phyloP scores from a whole-genome alignment of 108 stramenopile genomes.

The Cyclotella choctawhatcheeana region DNA sequence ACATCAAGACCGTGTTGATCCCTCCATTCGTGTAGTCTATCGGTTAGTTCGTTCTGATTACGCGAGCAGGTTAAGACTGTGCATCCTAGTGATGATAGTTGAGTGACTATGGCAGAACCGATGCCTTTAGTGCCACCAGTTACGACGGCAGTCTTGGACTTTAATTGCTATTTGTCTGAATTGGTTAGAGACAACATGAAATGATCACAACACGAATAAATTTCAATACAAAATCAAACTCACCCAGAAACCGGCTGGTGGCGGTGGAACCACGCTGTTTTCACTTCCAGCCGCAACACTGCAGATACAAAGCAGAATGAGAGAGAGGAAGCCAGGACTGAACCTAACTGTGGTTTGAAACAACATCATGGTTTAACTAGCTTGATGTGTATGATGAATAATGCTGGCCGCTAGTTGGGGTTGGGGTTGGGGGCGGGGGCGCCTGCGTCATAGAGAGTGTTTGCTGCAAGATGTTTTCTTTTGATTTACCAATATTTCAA shows the following conservation, averaged over 20 bases:
- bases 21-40: slow-evolving; percentile 68
- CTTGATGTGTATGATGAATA: too few species aligned
- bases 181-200: too few species aligned
- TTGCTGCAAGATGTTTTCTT: too few species aligned
- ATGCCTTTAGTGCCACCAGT: slow-evolving; percentile 85
- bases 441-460: too few species aligned
- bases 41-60: slow-evolving; percentile 65
- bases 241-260: slow-evolving; percentile 57
- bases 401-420: too few species aligned
- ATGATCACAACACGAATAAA: too few species aligned
- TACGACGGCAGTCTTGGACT: slow-evolving; percentile 66
- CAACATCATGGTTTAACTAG: too few species aligned
- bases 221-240: background rate
- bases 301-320: background rate
- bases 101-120: slow-evolving; percentile 54
- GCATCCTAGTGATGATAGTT: slow-evolving; percentile 46
- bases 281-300: background rate
- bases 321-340: too few species aligned
- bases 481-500: too few species aligned
- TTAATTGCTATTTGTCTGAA: too few species aligned
- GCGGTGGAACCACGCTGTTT: slow-evolving; percentile 22
- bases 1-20: slow-evolving; percentile 64
- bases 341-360: too few species aligned
- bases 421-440: too few species aligned
- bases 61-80: slow-evolving; percentile 74